Base-by-base conservation (phyloP, 2,329 filamentous ascomycete genomes). In the Sphaerulina populicola region DNA sequence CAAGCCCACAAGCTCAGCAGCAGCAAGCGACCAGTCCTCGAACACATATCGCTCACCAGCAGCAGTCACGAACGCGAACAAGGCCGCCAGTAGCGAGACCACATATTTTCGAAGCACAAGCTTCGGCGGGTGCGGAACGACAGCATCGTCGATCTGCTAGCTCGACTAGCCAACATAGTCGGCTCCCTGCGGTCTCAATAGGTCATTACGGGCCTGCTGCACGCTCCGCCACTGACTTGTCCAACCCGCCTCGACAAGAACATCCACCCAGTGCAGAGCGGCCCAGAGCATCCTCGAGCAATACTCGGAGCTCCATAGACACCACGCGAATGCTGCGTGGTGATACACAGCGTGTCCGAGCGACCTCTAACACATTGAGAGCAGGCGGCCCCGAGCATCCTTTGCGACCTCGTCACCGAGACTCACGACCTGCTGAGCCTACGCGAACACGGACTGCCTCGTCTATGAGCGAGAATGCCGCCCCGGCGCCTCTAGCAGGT, bases 211-310 rank as follows among this genome's bases (percentile, higher is more conserved):
- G 74, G 46, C 75, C 77, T 38, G 76, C 79, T 10, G 73, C 78
- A 18, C 77, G 78, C 18, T 87, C 85, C 14, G 78, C 82, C 42
- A 85, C 80, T 1, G 85, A 89, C 62, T 69, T 88, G 1, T 68
- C 68, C 8, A 65, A 68, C 7, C 57, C 61, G 21, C 64, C 64
- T 2, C 63, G 64, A 6, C 56, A 61, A 38, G 47, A 57, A 30
- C 47, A 61, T 8, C 41, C 37, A 4, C 27, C 9, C 7, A 31
- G 15, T 31, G 29, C 4, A 54, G 54, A 60, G 40, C 54, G 66
- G 38, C 63, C 64, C 44, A 61, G 69, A 21, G 65, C 70, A 37
- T 59, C 67, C 44, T 72, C 70, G 27, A 68, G 68, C 44, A 66
- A 60, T 65, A 73, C 64, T 68, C 76, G 55, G 71, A 79, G 60